A percentile compares a stretch with the other conserved stretches of the same genome.
phyloP scores from a whole-genome alignment of 805 yeast species.

The Alloascoidea hylecoeti region DNA sequence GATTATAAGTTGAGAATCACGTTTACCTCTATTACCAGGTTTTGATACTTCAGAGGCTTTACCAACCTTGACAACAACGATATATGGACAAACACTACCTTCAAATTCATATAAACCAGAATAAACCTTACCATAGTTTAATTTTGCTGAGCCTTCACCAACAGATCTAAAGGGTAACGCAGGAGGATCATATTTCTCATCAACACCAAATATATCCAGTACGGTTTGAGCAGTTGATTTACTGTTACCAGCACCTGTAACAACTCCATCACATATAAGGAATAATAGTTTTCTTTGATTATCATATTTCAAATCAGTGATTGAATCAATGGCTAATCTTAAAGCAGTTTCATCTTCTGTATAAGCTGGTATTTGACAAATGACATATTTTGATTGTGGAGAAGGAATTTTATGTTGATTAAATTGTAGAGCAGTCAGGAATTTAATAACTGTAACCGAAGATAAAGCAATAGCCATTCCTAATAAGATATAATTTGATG shows the following conservation, averaged over 20 bases:
- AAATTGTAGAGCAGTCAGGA: constrained; percentile 21
- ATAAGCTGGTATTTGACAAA: constrained; percentile 30
- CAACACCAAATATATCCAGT: constrained; percentile 28
- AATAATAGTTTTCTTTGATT: constrained; percentile 40
- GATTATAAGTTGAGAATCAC: constrained; percentile 45
- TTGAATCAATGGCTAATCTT: constrained; percentile 41
- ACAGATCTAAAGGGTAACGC: constrained; percentile 41
- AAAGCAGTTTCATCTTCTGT: constrained; percentile 43
- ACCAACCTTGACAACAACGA: constrained; percentile 43
- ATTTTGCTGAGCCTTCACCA: constrained; percentile 44
- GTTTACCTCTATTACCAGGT: constrained; percentile 55
- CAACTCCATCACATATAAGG: constrained; percentile 46
- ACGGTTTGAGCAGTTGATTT: constrained; percentile 40
- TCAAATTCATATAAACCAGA: constrained; percentile 46
- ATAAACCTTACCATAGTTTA: constrained; percentile 46
- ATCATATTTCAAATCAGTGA: constrained; percentile 40
- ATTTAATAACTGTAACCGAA: constrained; percentile 22
- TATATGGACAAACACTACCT: constrained; percentile 37
- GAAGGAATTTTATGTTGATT: constrained; percentile 21
- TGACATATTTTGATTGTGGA: constrained; percentile 23
- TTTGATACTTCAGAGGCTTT: constrained; percentile 31
- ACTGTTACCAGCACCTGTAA: constrained; percentile 48
- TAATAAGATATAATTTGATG: constrained; percentile 21
- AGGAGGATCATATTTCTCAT: constrained; percentile 32
- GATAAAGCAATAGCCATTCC: constrained; percentile 22